Base-by-base conservation (phyloP, 2,329 filamentous ascomycete genomes). In the Stagonosporopsis tanaceti region DNA sequence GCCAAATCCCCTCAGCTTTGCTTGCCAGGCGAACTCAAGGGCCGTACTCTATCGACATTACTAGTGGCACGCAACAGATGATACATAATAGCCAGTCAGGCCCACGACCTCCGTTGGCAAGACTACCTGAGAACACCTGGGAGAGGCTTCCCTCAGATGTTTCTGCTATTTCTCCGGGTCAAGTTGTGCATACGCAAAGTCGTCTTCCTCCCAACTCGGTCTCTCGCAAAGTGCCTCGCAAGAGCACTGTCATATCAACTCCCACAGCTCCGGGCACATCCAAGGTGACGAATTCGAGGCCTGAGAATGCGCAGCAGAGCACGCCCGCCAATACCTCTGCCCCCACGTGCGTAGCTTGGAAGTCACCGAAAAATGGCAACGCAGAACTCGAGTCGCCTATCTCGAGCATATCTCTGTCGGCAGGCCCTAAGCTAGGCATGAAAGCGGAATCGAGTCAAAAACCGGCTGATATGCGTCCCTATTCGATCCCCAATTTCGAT, bases 161-260 rank as follows among this genome's bases (percentile, higher is more conserved):
- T 2, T 25, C 6, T 9, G 22, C 32, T 6, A 14, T 17, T 14
- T 4, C 6, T 7, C 15, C 8, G n/a, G 5, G 2, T 2, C 25
- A 24, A 5, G 9, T 20, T 15, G 28, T 12, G 9, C 51, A 42
- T 15, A 35, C 4, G 20, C 57, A 54, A 17, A 55, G 51, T 35
- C 51, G 51, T 12, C 57, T 59, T 20, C 57, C 51, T 12, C 38
- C 51, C 30, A 47, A 50, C 6, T 32, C 38, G 12, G 32, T 32
- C 3, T 47, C 40, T 8, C 44, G 47, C 4, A 59, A 59, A 48
- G 38, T 28, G 12, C 57, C 51, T 4, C 51, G 47, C 12, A 59
- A 55, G 15, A 24, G 27, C 1, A 35, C 38, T 1, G 7, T 37
- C 20, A 7, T 11, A 2, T 14, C 45, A 9, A n/a, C 17, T 20